Base-by-base conservation (phyloP, 305 asterid species). In the Fraxinus velutina region DNA sequence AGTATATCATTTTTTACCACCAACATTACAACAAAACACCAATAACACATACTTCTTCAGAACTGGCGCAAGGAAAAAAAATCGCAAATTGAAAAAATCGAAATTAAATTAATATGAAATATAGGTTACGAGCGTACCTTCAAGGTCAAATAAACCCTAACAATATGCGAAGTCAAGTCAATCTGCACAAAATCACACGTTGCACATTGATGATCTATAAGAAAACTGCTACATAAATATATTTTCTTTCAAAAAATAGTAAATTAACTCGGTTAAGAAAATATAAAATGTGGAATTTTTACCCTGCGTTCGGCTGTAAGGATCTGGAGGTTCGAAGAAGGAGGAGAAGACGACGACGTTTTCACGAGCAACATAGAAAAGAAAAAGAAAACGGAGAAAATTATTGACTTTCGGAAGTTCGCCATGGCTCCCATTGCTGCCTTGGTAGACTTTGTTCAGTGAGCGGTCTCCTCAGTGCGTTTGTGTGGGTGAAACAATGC, bases 111-210 rank as follows among this genome's bases (percentile, higher is more conserved):
- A 9, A 79, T 80, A 75, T 22, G 68, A 85, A 29, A 32, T 37
- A 55, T 10, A 12, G 75, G 21, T 19, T 24, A 76, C 15, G 32
- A 68, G 47, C 13, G 55, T 92, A 95, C 99, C 99, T 92, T 92
- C 85, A 95, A 83, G 52, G 96, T 92, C 88, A 92, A 79, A 79
- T 89, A 92, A 81, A 92, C 97, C 93, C 95, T 92, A 87, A 95
- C 91, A 84, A 95, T 92, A 88, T 93, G 99, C 75, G 99, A 92
- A 83, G 89, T 90, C 94, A 95, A 88, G 87, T 95, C 98, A 88
- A 95, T 91, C 98, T 95, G 96, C 92, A 88, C 36, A 86, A 84
- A 82, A 78, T 72, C 64, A 73, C 80, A 78, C 74, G 17, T 79
- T 37, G 76, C 27, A 47, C 75, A 34, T 77, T 76, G 32, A 81